These are phyloP conservation scores for Paecilomyces fulvus DNA, from an alignment of 2,329 filamentous ascomycete species.

Conservation along the genomic window DNA sequence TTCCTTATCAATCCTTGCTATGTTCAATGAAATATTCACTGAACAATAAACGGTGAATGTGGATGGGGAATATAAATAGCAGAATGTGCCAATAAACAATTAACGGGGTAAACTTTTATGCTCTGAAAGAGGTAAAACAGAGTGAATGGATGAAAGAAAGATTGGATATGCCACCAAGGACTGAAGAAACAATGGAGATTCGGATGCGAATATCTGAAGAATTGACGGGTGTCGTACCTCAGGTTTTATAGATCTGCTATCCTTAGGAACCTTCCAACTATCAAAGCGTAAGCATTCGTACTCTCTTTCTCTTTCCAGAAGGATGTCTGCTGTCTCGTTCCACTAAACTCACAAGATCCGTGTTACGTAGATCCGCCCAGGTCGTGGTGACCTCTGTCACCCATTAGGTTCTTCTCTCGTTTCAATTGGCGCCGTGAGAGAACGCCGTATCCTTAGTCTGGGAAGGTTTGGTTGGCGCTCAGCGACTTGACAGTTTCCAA, in stretches of 20 bases:
- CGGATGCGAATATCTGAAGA: neutral
- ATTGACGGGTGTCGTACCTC: neutral
- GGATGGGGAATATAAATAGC: neutral
- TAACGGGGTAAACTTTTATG: neutral
- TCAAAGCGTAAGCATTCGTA: neutral
- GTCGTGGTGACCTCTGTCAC: neutral
- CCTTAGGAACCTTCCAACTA: neutral
- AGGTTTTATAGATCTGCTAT: neutral
- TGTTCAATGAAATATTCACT: neutral
- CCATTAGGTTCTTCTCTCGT: neutral
- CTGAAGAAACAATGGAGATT: neutral
- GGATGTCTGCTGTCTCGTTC: neutral
- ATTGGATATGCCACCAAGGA: neutral
- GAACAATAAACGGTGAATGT: neutral
- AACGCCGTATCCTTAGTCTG: neutral
- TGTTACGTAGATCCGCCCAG: neutral
- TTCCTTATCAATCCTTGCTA: neutral
- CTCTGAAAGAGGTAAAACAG: neutral
- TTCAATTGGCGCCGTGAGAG: neutral
- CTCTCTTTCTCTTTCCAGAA: neutral
- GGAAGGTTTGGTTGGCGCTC: neutral
- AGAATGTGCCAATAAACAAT: neutral
- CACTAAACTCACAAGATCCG: neutral
- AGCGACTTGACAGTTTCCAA: neutral
- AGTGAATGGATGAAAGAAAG: neutral